Conservation (phyloP, 2,329 filamentous ascomycete species). For the Sclerotinia sclerotiorum region DNA sequence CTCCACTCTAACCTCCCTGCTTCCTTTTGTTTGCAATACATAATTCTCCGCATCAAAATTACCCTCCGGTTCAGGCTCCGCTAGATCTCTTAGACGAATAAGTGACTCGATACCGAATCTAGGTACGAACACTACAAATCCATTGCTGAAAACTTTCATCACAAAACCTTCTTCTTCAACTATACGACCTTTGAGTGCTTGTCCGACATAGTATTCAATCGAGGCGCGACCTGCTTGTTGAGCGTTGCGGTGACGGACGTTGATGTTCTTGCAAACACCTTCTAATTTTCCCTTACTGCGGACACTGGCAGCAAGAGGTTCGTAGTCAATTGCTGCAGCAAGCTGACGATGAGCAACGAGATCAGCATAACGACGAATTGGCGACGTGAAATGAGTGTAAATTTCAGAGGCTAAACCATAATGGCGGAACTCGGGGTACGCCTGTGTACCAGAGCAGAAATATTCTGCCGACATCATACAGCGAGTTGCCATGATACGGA, state of each 20-base stretch:
- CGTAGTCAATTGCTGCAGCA: constrained; percentile 92
- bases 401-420: constrained; percentile 96
- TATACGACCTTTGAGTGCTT: constrained; percentile 78
- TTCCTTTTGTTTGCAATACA: constrained; percentile 62
- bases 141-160: constrained; percentile 96
- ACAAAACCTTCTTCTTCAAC: constrained; percentile 90
- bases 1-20: constrained; percentile 63
- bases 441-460: constrained; percentile 90
- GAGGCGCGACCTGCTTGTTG: constrained; percentile 92
- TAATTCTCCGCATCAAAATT: constrained; percentile 87
- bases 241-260: constrained; percentile 93
- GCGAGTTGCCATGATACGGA: constrained; percentile 94
- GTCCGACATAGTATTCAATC: constrained; percentile 97
- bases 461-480: constrained; percentile 99
- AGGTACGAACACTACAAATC: constrained; percentile 94
- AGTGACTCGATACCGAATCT: constrained; percentile 93
- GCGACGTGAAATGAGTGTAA: constrained; percentile 98
- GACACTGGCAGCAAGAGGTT: constrained; percentile 76
- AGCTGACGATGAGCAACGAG: constrained; percentile 91
- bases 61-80: constrained; percentile 73
- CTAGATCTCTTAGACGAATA: constrained; percentile 81
- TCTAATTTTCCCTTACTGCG: constrained; percentile 83
- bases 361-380: constrained; percentile 97
- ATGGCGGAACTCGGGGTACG: constrained; percentile 92
- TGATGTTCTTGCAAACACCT: constrained; percentile 97